phyloP scores from a whole-genome alignment of 768 basidiomycete genomes.

The Rhodosporidiobolus odoratus region DNA sequence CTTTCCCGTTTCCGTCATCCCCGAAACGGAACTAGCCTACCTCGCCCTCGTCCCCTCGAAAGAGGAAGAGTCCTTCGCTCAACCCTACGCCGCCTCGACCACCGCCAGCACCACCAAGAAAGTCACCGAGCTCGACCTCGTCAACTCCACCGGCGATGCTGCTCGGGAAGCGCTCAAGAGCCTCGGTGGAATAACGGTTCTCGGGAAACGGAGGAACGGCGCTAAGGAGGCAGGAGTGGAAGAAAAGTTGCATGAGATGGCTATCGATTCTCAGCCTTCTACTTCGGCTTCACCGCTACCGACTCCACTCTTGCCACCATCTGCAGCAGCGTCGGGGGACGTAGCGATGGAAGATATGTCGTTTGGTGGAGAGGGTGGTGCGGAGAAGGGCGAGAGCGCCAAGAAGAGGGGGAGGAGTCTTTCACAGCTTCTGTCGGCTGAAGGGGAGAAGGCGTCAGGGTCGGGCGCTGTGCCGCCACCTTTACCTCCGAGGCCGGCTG shows the following conservation, averaged over 20 bases:
- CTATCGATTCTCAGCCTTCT: neutral
- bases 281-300: neutral
- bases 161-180: neutral
- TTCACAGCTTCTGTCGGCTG: no score
- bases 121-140: neutral
- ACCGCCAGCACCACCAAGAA: neutral
- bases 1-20: constrained; percentile 64
- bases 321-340: neutral
- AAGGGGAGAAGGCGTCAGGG: neutral
- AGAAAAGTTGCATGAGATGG: neutral
- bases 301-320: neutral
- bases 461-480: neutral
- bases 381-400: neutral
- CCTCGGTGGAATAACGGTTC: constrained; percentile 19
- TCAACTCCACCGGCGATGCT: neutral
- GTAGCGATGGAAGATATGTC: neutral
- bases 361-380: neutral
- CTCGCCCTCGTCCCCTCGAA: constrained; percentile 82
- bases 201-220: constrained; percentile 39
- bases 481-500: neutral
- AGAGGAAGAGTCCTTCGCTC: constrained; percentile 61
- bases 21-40: constrained; percentile 79
- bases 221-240: constrained; percentile 1
- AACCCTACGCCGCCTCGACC: neutral
- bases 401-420: constrained; percentile 10